Percentiles rank a stretch among this genome's conserved stretches.
Conservation (phyloP, 2,329 filamentous ascomycete species). For the Ramularia endophylla region DNA sequence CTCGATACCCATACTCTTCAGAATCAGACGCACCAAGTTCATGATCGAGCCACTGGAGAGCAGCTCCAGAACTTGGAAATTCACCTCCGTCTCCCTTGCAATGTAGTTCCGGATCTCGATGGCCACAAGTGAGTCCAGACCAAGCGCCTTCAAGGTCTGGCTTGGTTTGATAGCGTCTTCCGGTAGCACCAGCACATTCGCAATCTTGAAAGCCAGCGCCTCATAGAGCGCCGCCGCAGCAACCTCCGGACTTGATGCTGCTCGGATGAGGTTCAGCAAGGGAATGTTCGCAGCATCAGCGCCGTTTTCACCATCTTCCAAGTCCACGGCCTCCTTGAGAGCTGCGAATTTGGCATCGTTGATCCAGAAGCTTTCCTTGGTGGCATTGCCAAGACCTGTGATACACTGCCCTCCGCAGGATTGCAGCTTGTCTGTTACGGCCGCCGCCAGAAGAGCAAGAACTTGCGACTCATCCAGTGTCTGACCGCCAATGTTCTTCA, state of each 20-base stretch:
- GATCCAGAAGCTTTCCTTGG: slow-evolving; percentile 2
- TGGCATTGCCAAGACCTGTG: background rate
- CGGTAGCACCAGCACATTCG: background rate
- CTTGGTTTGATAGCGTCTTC: background rate
- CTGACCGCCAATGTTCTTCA: slow-evolving; percentile 1
- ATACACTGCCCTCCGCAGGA: slow-evolving; percentile 1
- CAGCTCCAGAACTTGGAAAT: slow-evolving; percentile 4
- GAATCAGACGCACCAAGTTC: slow-evolving; percentile 1
- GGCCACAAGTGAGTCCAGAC: slow-evolving; percentile 2
- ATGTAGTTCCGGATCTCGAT: slow-evolving; percentile 6
- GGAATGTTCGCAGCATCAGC: background rate
- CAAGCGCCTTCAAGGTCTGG: slow-evolving; percentile 1
- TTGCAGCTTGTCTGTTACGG: background rate
- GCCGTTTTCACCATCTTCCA: background rate
- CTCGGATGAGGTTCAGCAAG: background rate
- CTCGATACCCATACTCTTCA: too few relatives aligned
- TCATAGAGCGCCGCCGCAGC: background rate
- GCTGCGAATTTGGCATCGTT: background rate
- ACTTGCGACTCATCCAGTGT: background rate
- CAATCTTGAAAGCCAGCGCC: slow-evolving; percentile 1
- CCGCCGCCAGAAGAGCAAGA: background rate
- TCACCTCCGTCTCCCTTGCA: slow-evolving; percentile 3
- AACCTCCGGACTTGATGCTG: background rate
- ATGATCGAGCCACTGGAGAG: slow-evolving; percentile 2
- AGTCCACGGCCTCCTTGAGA: background rate